Conservation (phyloP, 2,329 filamentous ascomycete species). For the Sporothrix pseudoabietina region DNA sequence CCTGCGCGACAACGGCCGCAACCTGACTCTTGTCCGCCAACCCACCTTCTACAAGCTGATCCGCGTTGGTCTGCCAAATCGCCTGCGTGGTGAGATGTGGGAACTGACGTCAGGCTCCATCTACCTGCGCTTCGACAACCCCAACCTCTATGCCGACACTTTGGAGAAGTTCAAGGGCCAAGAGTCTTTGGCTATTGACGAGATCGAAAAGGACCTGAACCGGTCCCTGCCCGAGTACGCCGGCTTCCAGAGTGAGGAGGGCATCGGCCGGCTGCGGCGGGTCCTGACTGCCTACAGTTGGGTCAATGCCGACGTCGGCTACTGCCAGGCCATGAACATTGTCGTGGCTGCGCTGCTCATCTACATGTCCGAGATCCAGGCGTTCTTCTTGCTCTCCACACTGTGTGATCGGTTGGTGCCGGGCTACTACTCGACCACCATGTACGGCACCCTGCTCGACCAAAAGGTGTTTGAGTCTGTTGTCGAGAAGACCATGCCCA, state of each 20-base stretch:
- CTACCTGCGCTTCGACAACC: slow-evolving; percentile 83
- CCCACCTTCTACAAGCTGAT: slow-evolving; percentile 98
- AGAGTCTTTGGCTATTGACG: slow-evolving; percentile 93
- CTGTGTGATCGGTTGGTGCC: slow-evolving; percentile 91
- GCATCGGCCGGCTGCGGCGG: slow-evolving; percentile 83
- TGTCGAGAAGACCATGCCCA: slow-evolving; percentile 98
- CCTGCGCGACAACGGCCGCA: slow-evolving; percentile 89
- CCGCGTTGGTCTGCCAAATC: slow-evolving; percentile 89
- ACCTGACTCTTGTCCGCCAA: slow-evolving; percentile 87
- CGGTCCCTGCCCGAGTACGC: slow-evolving; percentile 95
- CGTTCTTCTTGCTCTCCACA: slow-evolving; percentile 89
- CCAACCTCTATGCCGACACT: slow-evolving; percentile 80
- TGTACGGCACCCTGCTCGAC: slow-evolving; percentile 97
- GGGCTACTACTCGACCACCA: slow-evolving; percentile 97
- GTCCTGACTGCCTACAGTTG: slow-evolving; percentile 97
- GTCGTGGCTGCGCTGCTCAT: slow-evolving; percentile 97
- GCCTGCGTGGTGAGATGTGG: slow-evolving; percentile 92
- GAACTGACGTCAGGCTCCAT: slow-evolving; percentile 90
- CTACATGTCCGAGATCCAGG: slow-evolving; percentile 96
- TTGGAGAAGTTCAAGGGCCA: slow-evolving; percentile 79
- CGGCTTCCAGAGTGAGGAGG: slow-evolving; percentile 94
- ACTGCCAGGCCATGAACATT: slow-evolving; percentile 99
- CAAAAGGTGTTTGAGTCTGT: slow-evolving; percentile 97
- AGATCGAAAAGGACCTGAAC: slow-evolving; percentile 98
- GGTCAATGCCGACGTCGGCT: slow-evolving; percentile 93